phyloP scores from a whole-genome alignment of 805 yeast genomes.

The Novakomyces olei region DNA sequence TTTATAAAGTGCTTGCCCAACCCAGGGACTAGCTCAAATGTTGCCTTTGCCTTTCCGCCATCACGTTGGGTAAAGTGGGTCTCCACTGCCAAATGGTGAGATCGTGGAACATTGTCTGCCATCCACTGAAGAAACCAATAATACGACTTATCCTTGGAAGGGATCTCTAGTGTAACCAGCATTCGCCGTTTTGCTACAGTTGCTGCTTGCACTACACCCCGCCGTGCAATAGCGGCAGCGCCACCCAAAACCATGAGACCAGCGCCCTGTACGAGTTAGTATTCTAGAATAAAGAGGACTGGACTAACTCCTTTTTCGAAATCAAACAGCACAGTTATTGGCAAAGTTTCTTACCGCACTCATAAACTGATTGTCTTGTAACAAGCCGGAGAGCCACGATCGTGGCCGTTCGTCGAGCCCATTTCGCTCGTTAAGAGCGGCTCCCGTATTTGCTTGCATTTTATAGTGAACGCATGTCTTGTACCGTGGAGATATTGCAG shows the following conservation, averaged over 20 bases:
- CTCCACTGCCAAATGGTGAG: slow-evolving; percentile 69
- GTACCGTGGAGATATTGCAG: too few relatives aligned
- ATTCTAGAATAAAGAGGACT: too few relatives aligned
- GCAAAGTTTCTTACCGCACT: too few relatives aligned
- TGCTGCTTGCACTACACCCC: slow-evolving; percentile 40
- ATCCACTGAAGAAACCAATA: slow-evolving; percentile 94
- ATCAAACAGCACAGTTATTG: too few relatives aligned
- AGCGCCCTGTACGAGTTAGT: slow-evolving; percentile 50
- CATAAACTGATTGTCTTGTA: too few relatives aligned
- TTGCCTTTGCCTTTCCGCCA: slow-evolving; percentile 74
- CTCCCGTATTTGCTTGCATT: too few relatives aligned
- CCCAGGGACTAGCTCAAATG: slow-evolving; percentile 83
- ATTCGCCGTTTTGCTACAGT: slow-evolving; percentile 56
- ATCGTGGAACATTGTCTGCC: slow-evolving; percentile 16
- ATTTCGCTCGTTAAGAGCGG: too few relatives aligned
- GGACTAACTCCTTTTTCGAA: too few relatives aligned
- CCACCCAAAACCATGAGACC: slow-evolving; percentile 94
- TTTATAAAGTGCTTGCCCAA: slow-evolving; percentile 82
- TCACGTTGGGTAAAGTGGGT: slow-evolving; percentile 74
- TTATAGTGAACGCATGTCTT: too few relatives aligned
- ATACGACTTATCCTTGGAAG: slow-evolving; percentile 81
- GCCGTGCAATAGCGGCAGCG: slow-evolving; percentile 53
- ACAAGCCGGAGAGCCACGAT: too few relatives aligned
- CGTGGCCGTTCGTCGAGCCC: too few relatives aligned
- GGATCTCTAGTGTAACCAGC: slow-evolving; percentile 79